phyloP scores from a whole-genome alignment of 352 stramenopile genomes.

The Globisporangium echinulatum region DNA sequence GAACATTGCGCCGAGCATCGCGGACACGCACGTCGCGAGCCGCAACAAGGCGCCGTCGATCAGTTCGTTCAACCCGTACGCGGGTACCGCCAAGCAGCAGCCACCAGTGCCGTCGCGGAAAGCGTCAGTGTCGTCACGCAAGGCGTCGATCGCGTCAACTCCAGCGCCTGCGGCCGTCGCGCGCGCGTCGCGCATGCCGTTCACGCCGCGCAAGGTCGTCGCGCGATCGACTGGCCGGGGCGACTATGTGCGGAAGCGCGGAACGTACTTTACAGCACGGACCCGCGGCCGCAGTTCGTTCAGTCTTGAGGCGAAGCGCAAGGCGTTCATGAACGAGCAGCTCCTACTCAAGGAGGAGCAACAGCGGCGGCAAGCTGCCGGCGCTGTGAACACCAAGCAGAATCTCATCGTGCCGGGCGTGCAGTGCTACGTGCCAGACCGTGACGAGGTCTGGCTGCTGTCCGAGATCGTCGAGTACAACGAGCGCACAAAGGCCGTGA shows the following conservation, averaged over 20 bases:
- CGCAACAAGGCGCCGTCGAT: slow-evolving; percentile 18
- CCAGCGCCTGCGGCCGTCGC: slow-evolving; percentile 2
- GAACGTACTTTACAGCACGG: slow-evolving; percentile 57
- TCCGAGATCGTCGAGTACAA: slow-evolving; percentile 84
- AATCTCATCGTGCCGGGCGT: slow-evolving; percentile 85
- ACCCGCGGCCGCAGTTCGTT: slow-evolving; percentile 39
- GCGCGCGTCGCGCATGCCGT: slow-evolving; percentile 30
- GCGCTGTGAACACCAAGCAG: slow-evolving; percentile 55
- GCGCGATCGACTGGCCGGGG: slow-evolving; percentile 56
- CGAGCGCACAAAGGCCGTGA: slow-evolving; percentile 72
- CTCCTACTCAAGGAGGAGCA: slow-evolving; percentile 78
- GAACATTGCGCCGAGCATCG: slow-evolving; percentile 29
- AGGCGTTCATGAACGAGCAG: slow-evolving; percentile 81
- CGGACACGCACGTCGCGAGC: slow-evolving; percentile 6
- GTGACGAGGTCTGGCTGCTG: slow-evolving; percentile 81
- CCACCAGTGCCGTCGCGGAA: background rate
- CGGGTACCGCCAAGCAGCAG: slow-evolving; percentile 5
- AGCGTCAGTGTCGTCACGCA: background rate
- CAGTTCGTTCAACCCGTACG: slow-evolving; percentile 23
- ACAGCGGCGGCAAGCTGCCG: slow-evolving; percentile 46
- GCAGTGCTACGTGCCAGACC: slow-evolving; percentile 86
- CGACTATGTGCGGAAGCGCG: slow-evolving; percentile 70
- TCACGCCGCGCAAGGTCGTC: slow-evolving; percentile 40
- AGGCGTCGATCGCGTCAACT: slow-evolving; percentile 6
- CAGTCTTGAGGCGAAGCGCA: slow-evolving; percentile 78